Evolutionary conservation across 2,329 filamentous ascomycete species (phyloP), one percentile per base, ranked within the genome.

Genomic region (Cadophora sp.): DNA sequence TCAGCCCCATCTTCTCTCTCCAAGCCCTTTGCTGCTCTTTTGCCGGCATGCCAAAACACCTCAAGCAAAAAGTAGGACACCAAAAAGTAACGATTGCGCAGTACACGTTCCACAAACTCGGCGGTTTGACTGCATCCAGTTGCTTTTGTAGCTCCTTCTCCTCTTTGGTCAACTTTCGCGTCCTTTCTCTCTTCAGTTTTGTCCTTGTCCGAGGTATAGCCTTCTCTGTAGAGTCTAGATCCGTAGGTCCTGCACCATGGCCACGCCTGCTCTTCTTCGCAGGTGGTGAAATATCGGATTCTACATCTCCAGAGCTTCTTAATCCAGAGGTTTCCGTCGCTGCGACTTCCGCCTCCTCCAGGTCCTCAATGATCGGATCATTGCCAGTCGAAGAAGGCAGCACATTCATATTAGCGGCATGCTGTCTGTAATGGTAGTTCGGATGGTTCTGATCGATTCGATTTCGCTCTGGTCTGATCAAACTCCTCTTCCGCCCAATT

Each of bases 1-100:
- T 92, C 68, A 99, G 83, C 2, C 96, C 96, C 85, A 99, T 97
- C 85, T 99, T 99, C 79, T 99, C 96, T 73, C 96, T 89, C 96
- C 96, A 99, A 2, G 96, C 96, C 76, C 93, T 88, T 77, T 94
- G 91, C 79, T 98, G 93, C 19, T 91, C 93, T 79, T 92, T 96
- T 56, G 92, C 86, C 8, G 89, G 89, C 84, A 92, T 97, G 48
- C 94, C 94, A 76, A 94, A 96, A 80, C 93, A 97, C 73, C 86
- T 88, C 65, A 99, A 43, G 83, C 31, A 97, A 81, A 70, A 95
- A 92, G 77, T 94, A 91, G 96, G 96, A 67, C 89, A 92, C 94
- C 96, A 98, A 77, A 98, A 97, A 0, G 96, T 99, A 73, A 99
- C 82, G 71, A 97, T 88, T 59, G 92, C 91, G 80, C 96, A 99